A percentile compares a stretch with the other conserved stretches of the same genome.
These are phyloP conservation scores for Stenogyne calaminthoides DNA, from an alignment of 305 asterid genomes.

Conservation along the genomic window DNA sequence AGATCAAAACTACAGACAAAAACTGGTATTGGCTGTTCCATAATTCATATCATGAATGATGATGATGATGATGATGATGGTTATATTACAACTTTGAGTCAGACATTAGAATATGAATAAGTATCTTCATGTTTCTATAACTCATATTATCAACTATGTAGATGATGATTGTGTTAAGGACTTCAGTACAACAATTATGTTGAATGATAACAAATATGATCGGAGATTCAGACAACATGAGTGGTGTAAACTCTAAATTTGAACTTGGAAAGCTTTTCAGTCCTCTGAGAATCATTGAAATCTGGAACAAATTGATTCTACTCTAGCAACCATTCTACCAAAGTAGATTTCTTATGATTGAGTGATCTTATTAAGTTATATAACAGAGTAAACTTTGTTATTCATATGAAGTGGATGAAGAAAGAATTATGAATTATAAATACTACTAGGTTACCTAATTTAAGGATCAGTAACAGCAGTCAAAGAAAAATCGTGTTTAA, in stretches of 20 bases:
- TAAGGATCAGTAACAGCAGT: constrained; percentile 5
- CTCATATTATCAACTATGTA: background rate
- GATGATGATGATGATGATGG: background rate
- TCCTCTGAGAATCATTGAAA: background rate
- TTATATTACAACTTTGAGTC: background rate
- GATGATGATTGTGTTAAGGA: background rate
- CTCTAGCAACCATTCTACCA: constrained; percentile 9
- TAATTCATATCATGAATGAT: background rate
- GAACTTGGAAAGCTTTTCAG: background rate
- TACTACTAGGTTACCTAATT: background rate
- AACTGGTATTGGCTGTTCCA: background rate
- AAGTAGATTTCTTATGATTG: constrained; percentile 12
- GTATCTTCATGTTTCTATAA: background rate
- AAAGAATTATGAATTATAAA: constrained; percentile 7
- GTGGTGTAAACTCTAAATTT: background rate
- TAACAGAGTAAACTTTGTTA: background rate
- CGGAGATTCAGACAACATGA: background rate
- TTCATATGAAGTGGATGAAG: background rate
- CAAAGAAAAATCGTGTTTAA: background rate
- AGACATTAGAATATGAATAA: constrained; percentile 14
- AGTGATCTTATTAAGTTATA: background rate
- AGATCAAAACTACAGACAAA: constrained; percentile 10
- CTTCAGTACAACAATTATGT: background rate
- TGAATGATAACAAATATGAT: background rate
- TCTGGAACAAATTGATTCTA: background rate